phyloP scores from a whole-genome alignment of 331 rosid species.

The Pyracantha coccinea region DNA sequence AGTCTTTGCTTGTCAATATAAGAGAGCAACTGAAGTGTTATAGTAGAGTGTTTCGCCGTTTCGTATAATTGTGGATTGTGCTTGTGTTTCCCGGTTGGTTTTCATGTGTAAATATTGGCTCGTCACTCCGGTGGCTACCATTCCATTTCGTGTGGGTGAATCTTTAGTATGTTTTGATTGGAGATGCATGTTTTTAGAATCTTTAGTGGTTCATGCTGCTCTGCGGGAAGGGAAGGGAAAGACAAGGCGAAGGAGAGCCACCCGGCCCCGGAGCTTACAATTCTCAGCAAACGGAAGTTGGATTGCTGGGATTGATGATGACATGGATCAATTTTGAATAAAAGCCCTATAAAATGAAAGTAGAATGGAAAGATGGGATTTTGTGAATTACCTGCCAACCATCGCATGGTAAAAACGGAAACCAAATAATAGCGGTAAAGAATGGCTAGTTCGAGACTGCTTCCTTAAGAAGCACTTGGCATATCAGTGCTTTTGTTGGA shows the following conservation, averaged over 20 bases:
- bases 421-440: not conserved
- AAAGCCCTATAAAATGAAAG: not conserved
- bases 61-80: constrained; percentile 29
- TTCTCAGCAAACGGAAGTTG: no score
- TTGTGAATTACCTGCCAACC: not conserved
- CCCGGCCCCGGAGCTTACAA: no score
- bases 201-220: not conserved
- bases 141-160: constrained; percentile 26
- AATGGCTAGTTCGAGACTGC: no score
- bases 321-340: not conserved
- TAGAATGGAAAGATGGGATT: not conserved
- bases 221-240: not conserved
- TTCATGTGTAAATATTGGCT: constrained; percentile 28
- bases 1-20: constrained; percentile 1
- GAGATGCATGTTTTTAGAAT: not conserved
- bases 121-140: constrained; percentile 15
- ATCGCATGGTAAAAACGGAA: not conserved
- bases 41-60: constrained; percentile 25
- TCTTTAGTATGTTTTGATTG: constrained; percentile 3
- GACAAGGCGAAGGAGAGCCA: no score
- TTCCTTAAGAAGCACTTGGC: no score
- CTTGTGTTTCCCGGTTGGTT: constrained; percentile 15
- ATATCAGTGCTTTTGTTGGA: no score
- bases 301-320: no score
- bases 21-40: constrained; percentile 17